Conservation (phyloP, 164 flowering plant genomes). For the Euptelea pleiosperma region DNA sequence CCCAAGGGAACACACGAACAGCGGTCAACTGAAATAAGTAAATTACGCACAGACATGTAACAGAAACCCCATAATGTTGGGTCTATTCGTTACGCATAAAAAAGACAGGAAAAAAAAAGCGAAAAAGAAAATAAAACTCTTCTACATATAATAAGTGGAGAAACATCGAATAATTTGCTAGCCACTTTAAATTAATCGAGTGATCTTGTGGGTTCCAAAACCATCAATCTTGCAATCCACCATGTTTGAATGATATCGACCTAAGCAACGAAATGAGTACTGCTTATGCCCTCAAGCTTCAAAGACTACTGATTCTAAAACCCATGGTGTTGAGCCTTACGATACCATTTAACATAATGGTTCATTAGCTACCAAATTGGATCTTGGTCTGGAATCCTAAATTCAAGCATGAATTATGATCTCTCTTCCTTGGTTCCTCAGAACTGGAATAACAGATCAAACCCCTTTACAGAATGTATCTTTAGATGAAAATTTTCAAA, state of each 20-base stretch:
- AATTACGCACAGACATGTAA: background rate
- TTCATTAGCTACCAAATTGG: background rate
- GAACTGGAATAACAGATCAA: background rate
- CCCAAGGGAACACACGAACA: slow-evolving; percentile 85
- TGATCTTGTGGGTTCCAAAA: background rate
- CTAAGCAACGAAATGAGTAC: background rate
- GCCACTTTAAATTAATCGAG: background rate
- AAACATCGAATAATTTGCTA: no score
- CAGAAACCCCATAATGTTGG: background rate
- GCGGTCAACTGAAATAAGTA: slow-evolving; percentile 59
- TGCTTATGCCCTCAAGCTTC: background rate
- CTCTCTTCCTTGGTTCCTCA: no score
- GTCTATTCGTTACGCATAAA: background rate
- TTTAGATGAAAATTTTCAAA: background rate
- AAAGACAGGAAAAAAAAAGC: background rate
- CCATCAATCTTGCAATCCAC: background rate
- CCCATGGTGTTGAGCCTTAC: background rate
- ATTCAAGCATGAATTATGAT: no score
- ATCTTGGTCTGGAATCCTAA: no score
- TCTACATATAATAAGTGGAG: background rate
- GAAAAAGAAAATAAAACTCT: no score
- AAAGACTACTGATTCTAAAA: background rate
- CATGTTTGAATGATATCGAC: background rate
- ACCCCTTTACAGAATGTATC: background rate
- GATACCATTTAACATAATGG: background rate